Percentiles rank a stretch among this genome's conserved stretches.
These are phyloP conservation scores for Trametes meyenii DNA, from an alignment of 768 basidiomycete species.

Conservation along the genomic window DNA sequence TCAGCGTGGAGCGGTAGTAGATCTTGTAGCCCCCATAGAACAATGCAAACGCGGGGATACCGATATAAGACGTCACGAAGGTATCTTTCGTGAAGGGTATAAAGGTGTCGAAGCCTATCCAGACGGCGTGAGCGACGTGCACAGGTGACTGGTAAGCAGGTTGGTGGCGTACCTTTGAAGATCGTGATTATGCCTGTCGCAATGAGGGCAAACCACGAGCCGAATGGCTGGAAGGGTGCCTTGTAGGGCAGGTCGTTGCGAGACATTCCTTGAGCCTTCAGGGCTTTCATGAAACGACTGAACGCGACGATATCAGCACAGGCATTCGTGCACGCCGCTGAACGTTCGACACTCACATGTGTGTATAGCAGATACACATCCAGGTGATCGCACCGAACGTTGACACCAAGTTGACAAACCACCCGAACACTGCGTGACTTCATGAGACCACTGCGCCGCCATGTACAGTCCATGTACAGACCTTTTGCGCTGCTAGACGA, in stretches of 20 bases:
- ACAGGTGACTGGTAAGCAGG: constrained; percentile 27
- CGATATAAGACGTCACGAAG: constrained; percentile 59
- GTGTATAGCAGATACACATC: constrained; percentile 56
- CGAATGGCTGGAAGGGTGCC: constrained; percentile 66
- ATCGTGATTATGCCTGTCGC: constrained; percentile 54
- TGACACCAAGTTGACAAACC: constrained; percentile 45
- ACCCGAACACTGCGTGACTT: constrained; percentile 35
- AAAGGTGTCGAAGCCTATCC: constrained; percentile 43
- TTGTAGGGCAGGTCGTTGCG: constrained; percentile 50
- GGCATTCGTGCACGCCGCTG: too few relatives aligned
- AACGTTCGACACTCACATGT: constrained; percentile 67
- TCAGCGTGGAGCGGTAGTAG: constrained; percentile 37
- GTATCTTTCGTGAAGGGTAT: constrained; percentile 53
- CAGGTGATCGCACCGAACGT: constrained; percentile 44
- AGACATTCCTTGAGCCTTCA: constrained; percentile 46
- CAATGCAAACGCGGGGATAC: constrained; percentile 37
- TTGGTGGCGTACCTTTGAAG: constrained; percentile 50
- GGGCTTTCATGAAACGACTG: constrained; percentile 53
- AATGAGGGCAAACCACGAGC: constrained; percentile 60
- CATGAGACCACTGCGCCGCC: background rate
- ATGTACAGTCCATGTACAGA: constrained; percentile 24
- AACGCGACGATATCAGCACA: constrained; percentile 26
- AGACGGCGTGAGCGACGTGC: constrained; percentile 11
- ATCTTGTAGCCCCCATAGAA: constrained; percentile 43
- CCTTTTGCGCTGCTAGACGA: constrained; percentile 53